Evolutionary conservation across 2,329 filamentous ascomycete genomes (phyloP).

Genomic region (Arthrobotrys entomopaga): DNA sequence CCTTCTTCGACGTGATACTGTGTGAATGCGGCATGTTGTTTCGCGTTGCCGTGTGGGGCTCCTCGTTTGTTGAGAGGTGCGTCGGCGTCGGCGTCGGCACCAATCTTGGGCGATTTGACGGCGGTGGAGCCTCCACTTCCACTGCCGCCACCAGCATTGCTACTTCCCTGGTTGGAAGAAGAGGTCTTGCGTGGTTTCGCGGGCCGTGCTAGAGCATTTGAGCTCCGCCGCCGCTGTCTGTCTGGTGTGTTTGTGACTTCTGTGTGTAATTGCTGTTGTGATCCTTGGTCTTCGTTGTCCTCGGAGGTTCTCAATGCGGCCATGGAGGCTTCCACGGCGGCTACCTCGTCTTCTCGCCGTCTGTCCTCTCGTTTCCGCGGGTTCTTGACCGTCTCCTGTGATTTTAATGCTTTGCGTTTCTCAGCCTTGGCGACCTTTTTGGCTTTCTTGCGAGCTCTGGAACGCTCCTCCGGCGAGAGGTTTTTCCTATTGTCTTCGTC

Average conservation of each 20-base stretch:
- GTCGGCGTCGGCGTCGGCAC: slow-evolving; percentile 27
- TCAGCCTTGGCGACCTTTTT: slow-evolving; percentile 52
- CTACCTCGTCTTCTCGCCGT: slow-evolving; percentile 45
- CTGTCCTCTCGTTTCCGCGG: slow-evolving; percentile 51
- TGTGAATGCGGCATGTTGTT: slow-evolving; percentile 38
- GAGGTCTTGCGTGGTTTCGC: slow-evolving; percentile 52
- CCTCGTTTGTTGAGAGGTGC: slow-evolving; percentile 1
- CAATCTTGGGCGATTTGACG: slow-evolving; percentile 49
- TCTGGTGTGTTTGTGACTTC: slow-evolving; percentile 40
- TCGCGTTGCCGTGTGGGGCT: slow-evolving; percentile 31
- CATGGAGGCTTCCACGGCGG: slow-evolving; percentile 44
- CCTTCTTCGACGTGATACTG: slow-evolving; percentile 54
- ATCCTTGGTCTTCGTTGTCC: slow-evolving; percentile 12
- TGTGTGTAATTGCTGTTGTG: background rate
- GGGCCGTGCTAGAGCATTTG: slow-evolving; percentile 44
- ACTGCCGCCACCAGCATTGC: slow-evolving; percentile 10
- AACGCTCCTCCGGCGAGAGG: slow-evolving; percentile 39
- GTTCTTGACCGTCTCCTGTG: slow-evolving; percentile 45
- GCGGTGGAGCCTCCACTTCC: slow-evolving; percentile 18
- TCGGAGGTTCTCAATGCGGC: slow-evolving; percentile 37
- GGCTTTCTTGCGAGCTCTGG: slow-evolving; percentile 49
- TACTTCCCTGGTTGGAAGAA: slow-evolving; percentile 28
- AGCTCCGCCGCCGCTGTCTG: slow-evolving; percentile 52
- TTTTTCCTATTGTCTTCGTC: slow-evolving; percentile 45
- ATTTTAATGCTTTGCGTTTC: slow-evolving; percentile 43